Percentiles rank a stretch among this genome's conserved stretches.
phyloP scores from a whole-genome alignment of 176 grass and related monocot species.

The Carex cristatella region DNA sequence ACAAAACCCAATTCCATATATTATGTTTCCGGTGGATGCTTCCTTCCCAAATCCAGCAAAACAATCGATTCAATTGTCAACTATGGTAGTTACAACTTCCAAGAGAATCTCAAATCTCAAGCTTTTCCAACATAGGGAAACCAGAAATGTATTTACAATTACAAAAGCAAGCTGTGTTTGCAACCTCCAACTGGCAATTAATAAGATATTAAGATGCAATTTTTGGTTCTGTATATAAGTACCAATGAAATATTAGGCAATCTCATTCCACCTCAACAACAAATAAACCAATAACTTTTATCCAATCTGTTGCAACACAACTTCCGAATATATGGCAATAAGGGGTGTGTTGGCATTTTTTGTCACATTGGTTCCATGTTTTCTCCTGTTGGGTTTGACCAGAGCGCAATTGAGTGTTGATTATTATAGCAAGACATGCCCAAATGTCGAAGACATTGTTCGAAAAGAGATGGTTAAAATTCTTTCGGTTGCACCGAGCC shows the following conservation, averaged over 20 bases:
- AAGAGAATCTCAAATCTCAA: background rate
- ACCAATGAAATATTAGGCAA: background rate
- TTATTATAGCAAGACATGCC: too few species aligned
- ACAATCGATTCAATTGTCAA: background rate
- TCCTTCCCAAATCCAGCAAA: background rate
- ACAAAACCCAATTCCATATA: too few species aligned
- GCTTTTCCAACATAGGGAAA: too few species aligned
- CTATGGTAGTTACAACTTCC: slow-evolving; percentile 3
- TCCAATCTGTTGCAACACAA: background rate
- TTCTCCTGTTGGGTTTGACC: too few species aligned
- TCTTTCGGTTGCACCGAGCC: too few species aligned
- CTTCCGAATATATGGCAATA: background rate
- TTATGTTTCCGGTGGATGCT: background rate
- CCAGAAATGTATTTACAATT: background rate
- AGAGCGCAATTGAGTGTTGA: too few species aligned
- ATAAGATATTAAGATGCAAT: background rate
- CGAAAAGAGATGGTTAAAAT: too few species aligned
- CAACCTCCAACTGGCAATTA: slow-evolving; percentile 2
- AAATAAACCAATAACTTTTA: background rate
- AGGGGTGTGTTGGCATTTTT: background rate
- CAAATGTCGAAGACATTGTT: too few species aligned
- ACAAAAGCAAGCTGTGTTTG: background rate
- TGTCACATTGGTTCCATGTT: too few species aligned
- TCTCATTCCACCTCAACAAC: background rate
- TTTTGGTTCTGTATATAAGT: slow-evolving; percentile 3